phyloP scores from a whole-genome alignment of 768 basidiomycete species.

The Tephrocybe sp. region DNA sequence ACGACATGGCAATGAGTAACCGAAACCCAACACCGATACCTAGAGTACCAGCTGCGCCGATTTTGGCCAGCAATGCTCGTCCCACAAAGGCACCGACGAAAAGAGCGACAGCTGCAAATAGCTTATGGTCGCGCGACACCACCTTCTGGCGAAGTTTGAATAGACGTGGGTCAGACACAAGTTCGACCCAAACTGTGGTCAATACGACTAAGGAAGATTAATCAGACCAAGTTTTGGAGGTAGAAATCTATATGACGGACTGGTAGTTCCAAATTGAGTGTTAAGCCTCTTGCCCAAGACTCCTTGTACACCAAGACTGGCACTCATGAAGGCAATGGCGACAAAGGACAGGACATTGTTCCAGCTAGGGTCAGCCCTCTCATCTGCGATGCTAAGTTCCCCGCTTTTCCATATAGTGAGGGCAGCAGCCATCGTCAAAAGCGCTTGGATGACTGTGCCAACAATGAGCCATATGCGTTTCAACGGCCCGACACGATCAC shows the following conservation, averaged over 20 bases:
- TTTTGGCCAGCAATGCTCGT: slow-evolving; percentile 53
- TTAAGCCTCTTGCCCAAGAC: slow-evolving; percentile 80
- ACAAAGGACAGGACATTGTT: slow-evolving; percentile 62
- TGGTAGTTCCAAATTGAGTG: slow-evolving; percentile 76
- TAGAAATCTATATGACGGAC: slow-evolving; percentile 35
- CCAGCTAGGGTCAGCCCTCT: slow-evolving; percentile 70
- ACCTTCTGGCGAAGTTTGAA: slow-evolving; percentile 55
- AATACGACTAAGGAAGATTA: slow-evolving; percentile 55
- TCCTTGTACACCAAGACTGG: slow-evolving; percentile 81
- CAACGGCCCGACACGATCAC: slow-evolving; percentile 74
- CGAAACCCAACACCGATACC: slow-evolving; percentile 65
- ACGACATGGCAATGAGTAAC: slow-evolving; percentile 56
- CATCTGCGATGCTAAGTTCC: slow-evolving; percentile 48
- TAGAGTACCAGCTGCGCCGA: slow-evolving; percentile 64
- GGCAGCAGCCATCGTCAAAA: slow-evolving; percentile 74
- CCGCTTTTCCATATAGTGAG: slow-evolving; percentile 70
- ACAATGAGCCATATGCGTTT: slow-evolving; percentile 72
- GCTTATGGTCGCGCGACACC: slow-evolving; percentile 21
- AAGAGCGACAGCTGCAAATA: slow-evolving; percentile 40
- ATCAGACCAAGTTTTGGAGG: neutral
- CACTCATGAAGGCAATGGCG: slow-evolving; percentile 76
- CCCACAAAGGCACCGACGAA: slow-evolving; percentile 75
- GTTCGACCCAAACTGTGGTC: slow-evolving; percentile 87
- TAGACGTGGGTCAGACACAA: slow-evolving; percentile 51
- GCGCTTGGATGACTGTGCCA: slow-evolving; percentile 70